A percentile compares a stretch with the other conserved stretches of the same genome.
Conservation (phyloP, 2,329 filamentous ascomycete genomes). For the Venturia pyrina region DNA sequence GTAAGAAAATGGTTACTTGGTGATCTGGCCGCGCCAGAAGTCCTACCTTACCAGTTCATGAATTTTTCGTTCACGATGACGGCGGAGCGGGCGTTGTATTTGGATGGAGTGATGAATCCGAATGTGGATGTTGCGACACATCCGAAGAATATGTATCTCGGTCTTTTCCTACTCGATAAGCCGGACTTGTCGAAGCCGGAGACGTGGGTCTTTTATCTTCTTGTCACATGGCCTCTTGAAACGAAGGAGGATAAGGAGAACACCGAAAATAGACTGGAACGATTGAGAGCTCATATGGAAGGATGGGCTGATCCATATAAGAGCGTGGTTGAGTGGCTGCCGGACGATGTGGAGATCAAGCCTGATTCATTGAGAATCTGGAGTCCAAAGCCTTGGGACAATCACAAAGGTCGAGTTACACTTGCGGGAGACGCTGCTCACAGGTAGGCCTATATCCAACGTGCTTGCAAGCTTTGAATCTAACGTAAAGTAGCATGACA, state of each 20-base stretch:
- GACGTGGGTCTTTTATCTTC: conserved; percentile 13
- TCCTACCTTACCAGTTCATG: conserved; percentile 13
- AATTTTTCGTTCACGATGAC: conserved; percentile 12
- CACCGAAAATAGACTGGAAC: conserved; percentile 6
- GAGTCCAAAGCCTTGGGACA: conserved; percentile 13
- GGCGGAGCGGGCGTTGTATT: conserved; percentile 10
- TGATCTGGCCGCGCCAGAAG: conserved; percentile 11
- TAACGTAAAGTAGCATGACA: conserved; percentile 9
- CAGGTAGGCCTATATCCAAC: neutral
- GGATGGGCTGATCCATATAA: conserved; percentile 14
- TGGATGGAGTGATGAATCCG: conserved; percentile 13
- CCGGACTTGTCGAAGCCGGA: conserved; percentile 10
- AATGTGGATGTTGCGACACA: conserved; percentile 13
- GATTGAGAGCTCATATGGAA: conserved; percentile 12
- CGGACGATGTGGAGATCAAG: conserved; percentile 12
- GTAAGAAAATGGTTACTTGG: conserved; percentile 13
- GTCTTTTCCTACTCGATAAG: conserved; percentile 13
- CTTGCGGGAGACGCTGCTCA: conserved; percentile 14
- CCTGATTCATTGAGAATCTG: conserved; percentile 12
- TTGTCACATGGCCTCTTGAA: conserved; percentile 11
- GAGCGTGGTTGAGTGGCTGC: conserved; percentile 13
- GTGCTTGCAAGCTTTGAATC: neutral
- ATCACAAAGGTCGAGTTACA: conserved; percentile 9
- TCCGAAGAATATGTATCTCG: conserved; percentile 14
- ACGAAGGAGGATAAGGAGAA: conserved; percentile 12